Percentiles rank a stretch among this genome's conserved stretches.
These are phyloP conservation scores for Tephrocybe rancida DNA, from an alignment of 768 basidiomycete genomes.

Conservation along the genomic window DNA sequence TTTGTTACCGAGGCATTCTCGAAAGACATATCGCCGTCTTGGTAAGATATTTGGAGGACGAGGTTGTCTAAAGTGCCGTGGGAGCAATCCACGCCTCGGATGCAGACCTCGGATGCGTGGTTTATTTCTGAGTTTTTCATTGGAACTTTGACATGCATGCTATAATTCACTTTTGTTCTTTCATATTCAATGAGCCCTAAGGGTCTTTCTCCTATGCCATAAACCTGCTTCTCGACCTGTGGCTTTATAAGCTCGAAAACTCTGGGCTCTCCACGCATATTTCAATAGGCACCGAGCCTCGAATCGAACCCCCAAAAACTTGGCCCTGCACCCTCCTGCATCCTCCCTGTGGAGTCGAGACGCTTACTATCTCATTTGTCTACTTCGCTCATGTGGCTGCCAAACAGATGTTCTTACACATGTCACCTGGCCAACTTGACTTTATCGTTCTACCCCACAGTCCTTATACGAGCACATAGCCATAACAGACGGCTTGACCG, in stretches of 20 bases:
- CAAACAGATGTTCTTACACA: neutral
- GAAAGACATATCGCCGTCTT: constrained; percentile 62
- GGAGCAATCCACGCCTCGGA: constrained; percentile 2
- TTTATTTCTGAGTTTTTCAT: too few relatives aligned
- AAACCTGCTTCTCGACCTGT: constrained; percentile 1
- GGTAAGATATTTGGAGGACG: too few relatives aligned
- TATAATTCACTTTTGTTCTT: too few relatives aligned
- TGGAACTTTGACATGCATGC: too few relatives aligned
- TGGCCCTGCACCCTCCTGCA: constrained; percentile 1
- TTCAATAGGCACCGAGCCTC: constrained; percentile 4
- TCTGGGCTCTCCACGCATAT: neutral
- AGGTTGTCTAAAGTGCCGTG: constrained; percentile 6
- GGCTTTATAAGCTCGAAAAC: neutral
- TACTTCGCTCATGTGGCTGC: constrained; percentile 1
- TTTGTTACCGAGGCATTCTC: constrained; percentile 85
- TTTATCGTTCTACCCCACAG: neutral
- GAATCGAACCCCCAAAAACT: constrained; percentile 4
- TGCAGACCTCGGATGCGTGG: neutral
- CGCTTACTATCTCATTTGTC: too few relatives aligned
- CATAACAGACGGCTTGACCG: constrained; percentile 8
- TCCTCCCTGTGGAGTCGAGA: constrained; percentile 5
- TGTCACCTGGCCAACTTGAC: constrained; percentile 9
- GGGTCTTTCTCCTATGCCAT: constrained; percentile 4
- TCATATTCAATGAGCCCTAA: neutral
- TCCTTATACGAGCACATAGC: neutral